Percentiles rank a stretch among this genome's conserved stretches.
phyloP scores from a whole-genome alignment of 2,329 filamentous ascomycete species.

The Colletotrichum melonis region DNA sequence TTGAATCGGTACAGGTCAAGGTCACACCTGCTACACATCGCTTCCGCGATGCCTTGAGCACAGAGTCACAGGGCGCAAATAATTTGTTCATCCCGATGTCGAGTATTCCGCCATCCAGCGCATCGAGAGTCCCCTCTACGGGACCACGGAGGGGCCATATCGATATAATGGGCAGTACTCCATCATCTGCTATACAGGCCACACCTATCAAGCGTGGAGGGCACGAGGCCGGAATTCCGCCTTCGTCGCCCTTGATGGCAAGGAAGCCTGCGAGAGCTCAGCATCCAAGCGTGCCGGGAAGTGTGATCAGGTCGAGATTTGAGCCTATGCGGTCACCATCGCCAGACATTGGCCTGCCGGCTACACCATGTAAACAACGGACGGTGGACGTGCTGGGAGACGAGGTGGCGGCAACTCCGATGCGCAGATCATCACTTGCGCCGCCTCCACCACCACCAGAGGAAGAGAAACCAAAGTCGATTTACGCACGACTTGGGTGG shows the following conservation, averaged over 20 bases:
- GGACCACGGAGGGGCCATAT: conserved; percentile 46
- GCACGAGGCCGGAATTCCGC: conserved; percentile 43
- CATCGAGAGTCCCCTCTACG: conserved; percentile 55
- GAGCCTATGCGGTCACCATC: conserved; percentile 19
- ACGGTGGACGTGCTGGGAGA: conserved; percentile 34
- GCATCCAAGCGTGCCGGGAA: conserved; percentile 30
- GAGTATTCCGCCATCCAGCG: conserved; percentile 50
- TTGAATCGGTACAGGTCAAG: conserved; percentile 61
- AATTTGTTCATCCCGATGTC: conserved; percentile 21
- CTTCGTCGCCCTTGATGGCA: conserved; percentile 49
- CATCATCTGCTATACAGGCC: conserved; percentile 36
- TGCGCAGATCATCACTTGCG: not conserved
- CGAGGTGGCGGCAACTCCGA: conserved; percentile 30
- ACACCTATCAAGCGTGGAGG: conserved; percentile 31
- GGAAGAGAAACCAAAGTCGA: conserved; percentile 50
- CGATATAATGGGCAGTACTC: conserved; percentile 41
- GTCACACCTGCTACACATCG: conserved; percentile 67
- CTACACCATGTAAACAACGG: conserved; percentile 52
- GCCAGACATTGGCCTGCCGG: conserved; percentile 41
- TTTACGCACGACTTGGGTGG: conserved; percentile 69
- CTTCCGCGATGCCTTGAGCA: conserved; percentile 61
- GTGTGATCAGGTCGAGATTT: conserved; percentile 43
- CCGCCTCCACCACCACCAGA: not conserved
- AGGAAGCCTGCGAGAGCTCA: conserved; percentile 37
- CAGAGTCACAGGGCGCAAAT: conserved; percentile 40